A percentile compares a stretch with the other conserved stretches of the same genome.
phyloP scores from a whole-genome alignment of 805 yeast species.

The Ogataea pignaliae region DNA sequence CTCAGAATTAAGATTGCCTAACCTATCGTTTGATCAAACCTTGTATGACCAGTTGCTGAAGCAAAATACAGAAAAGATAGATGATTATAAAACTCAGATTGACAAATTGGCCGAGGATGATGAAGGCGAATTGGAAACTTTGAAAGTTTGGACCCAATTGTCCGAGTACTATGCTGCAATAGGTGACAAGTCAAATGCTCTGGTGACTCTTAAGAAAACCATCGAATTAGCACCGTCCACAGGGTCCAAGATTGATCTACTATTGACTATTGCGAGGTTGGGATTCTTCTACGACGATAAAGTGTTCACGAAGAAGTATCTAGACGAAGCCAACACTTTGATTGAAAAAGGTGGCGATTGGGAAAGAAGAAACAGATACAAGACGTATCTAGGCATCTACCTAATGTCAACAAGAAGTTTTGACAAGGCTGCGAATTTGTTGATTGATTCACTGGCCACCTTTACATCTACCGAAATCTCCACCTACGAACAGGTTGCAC shows the following conservation, averaged over 20 bases:
- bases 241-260: conserved; percentile 85
- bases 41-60: conserved; percentile 47
- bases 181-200: conserved; percentile 75
- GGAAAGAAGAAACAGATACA: conserved; percentile 95
- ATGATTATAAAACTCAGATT: conserved; percentile 49
- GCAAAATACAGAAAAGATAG: conserved; percentile 53
- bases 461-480: conserved; percentile 91
- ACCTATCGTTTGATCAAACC: conserved; percentile 54
- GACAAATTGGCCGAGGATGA: conserved; percentile 57
- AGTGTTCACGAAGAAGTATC: conserved; percentile 58
- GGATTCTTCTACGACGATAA: conserved; percentile 89
- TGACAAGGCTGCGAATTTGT: conserved; percentile 73
- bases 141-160: conserved; percentile 69
- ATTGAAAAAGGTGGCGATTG: conserved; percentile 98
- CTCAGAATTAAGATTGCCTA: conserved; percentile 36
- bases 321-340: conserved; percentile 66
- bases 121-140: conserved; percentile 82
- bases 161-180: conserved; percentile 86
- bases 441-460: conserved; percentile 90
- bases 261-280: conserved; percentile 74
- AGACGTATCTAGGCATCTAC: conserved; percentile 86
- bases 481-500: conserved; percentile 84
- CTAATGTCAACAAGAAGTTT: conserved; percentile 82
- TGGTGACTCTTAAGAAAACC: conserved; percentile 63
- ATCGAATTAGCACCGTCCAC: conserved; percentile 76